Conservation (phyloP, 306 rosid genomes). For the Ormosia semicastrata region DNA sequence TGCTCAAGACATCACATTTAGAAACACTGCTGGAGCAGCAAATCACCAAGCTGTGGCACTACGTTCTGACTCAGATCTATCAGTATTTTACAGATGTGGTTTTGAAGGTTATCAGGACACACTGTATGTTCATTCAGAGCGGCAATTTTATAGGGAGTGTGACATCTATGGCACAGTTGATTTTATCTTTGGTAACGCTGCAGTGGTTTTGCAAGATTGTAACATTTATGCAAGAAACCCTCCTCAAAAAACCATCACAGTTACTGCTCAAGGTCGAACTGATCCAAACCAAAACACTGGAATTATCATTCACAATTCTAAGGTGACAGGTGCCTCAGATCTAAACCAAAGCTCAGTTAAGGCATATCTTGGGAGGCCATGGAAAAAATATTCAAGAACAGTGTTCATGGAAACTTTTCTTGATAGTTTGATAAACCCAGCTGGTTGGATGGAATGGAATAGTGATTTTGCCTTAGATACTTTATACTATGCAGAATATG, state of each 20-base stretch:
- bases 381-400: constrained; percentile 63
- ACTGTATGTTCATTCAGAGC: constrained; percentile 49
- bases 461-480: constrained; percentile 65
- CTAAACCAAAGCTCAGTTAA: constrained; percentile 30
- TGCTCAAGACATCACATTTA: constrained; percentile 69
- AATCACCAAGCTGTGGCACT: constrained; percentile 85
- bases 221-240: constrained; percentile 55
- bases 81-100: constrained; percentile 61
- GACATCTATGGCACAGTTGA: constrained; percentile 34
- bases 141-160: constrained; percentile 58
- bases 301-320: constrained; percentile 56
- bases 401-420: constrained; percentile 60
- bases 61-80: constrained; percentile 69
- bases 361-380: constrained; percentile 65
- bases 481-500: constrained; percentile 62
- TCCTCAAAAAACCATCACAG: constrained; percentile 51
- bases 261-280: constrained; percentile 64
- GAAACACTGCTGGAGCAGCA: constrained; percentile 76
- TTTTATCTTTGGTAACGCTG: constrained; percentile 35
- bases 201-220: constrained; percentile 57
- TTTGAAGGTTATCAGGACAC: constrained; percentile 83
- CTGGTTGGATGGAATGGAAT: constrained; percentile 77
- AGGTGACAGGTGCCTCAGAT: constrained; percentile 45
- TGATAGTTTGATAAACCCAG: constrained; percentile 54
- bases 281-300: constrained; percentile 75